Evolutionary conservation across 2,329 filamentous ascomycete species (phyloP), one percentile per base, ranked within the genome.

Genomic region (Ascochyta viciae-villosae): DNA sequence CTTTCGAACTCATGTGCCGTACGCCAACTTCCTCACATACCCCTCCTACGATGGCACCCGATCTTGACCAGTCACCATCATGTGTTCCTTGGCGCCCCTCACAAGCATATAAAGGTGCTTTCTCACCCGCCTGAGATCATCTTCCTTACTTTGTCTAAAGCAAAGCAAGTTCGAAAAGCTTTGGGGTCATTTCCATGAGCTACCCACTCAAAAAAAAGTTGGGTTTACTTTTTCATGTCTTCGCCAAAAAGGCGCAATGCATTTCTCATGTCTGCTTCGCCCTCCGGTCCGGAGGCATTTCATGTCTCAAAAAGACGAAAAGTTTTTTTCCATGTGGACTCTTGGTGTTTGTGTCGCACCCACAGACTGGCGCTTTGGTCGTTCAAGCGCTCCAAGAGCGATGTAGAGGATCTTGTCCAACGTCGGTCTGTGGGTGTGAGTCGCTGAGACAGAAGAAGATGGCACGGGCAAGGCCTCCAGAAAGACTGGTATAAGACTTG

Each of bases 311-410:
- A 35, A 35, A 16, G 33, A 9, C n/a, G n/a, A 16, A 16, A 16
- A 2, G 6, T 9, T 35, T 19, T 6, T 34, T 34, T 35, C 5
- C n/a, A 35, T 8, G n/a, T 16, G 15, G 7, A 16, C 4, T n/a
- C 16, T 16, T 35, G 4, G 33, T 5, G n/a, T 6, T 6, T 16
- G n/a, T n/a, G n/a, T 10, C 29, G 13, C 13, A 33, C 29, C 29
- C 29, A 12, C 10, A 33, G 10, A 33, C 9, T 3, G 29, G 13
- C 4, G 10, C 13, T 3, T 12, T 10, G 29, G 29, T 12, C 29
- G 29, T 10, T 33, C 7, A 33, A 33, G 46, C 52, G 52, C 24
- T 45, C 52, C n/a, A 55, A 50, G 22, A 55, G 52, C 34, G 40
- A 50, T 26, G 35, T 45, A 7, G 52, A 50, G 6, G 52, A 26